Evolutionary conservation across 768 basidiomycete species (phyloP).

Genomic region (Naganishia vishniacii): DNA sequence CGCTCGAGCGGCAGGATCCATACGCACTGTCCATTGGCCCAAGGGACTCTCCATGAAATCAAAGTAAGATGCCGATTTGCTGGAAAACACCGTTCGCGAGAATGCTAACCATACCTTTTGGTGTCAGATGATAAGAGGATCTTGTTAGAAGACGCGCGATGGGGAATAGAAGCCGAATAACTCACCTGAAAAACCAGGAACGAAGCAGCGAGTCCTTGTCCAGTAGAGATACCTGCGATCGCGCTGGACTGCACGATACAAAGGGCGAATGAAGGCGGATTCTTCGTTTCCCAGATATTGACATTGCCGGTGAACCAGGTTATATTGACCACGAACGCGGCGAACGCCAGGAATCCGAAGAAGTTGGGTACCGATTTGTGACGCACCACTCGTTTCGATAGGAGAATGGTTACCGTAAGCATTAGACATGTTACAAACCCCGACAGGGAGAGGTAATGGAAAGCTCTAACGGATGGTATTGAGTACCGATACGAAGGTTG

Average conservation of each 20-base stretch:
- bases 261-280: conserved; percentile 10
- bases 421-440: conserved; percentile 9
- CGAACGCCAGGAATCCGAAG: neutral
- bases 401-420: neutral
- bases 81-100: neutral
- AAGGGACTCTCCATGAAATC: neutral
- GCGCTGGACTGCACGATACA: conserved; percentile 3
- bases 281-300: neutral
- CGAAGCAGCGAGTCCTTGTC: neutral
- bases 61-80: conserved; percentile 14
- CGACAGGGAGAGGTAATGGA: neutral
- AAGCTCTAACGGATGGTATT: neutral
- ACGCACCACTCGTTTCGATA: neutral
- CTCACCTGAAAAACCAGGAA: conserved; percentile 15
- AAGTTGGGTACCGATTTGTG: conserved; percentile 19
- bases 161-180: neutral
- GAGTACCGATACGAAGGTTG: conserved; percentile 9
- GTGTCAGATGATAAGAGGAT: neutral
- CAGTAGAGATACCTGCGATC: conserved; percentile 3
- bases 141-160: neutral
- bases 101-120: conserved; percentile 10
- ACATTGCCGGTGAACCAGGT: conserved; percentile 17
- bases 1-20: neutral
- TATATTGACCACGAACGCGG: neutral
- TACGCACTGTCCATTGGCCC: conserved; percentile 11